A percentile compares a stretch with the other conserved stretches of the same genome.
These are phyloP conservation scores for Scutellaria minor DNA, from an alignment of 257 asterid genomes.

Conservation along the genomic window DNA sequence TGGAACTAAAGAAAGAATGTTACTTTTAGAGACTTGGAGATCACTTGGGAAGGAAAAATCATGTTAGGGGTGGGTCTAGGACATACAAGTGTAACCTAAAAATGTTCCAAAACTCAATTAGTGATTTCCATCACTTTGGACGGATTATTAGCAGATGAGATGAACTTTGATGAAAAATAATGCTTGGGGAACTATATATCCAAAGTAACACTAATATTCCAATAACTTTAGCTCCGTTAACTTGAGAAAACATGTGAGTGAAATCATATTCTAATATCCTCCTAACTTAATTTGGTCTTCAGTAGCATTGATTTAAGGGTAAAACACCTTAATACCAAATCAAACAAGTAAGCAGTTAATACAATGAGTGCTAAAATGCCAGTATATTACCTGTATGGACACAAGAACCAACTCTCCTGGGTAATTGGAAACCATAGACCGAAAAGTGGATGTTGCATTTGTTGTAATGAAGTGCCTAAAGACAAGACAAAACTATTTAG, in stretches of 20 bases:
- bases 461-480: slow-evolving; percentile 76
- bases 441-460: slow-evolving; percentile 86
- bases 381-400: slow-evolving; percentile 73
- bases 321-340: too few relatives aligned
- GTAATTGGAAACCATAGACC: slow-evolving; percentile 76
- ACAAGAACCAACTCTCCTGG: slow-evolving; percentile 82
- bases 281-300: neutral
- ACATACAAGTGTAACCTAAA: slow-evolving; percentile 1
- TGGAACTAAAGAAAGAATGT: neutral
- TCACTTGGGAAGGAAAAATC: neutral
- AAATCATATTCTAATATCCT: too few relatives aligned
- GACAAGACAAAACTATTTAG: slow-evolving; percentile 33
- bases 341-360: slow-evolving; percentile 15
- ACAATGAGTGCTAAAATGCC: slow-evolving; percentile 1
- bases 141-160: too few relatives aligned
- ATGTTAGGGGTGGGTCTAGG: neutral
- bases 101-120: neutral
- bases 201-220: too few relatives aligned
- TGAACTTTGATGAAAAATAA: too few relatives aligned
- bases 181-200: too few relatives aligned
- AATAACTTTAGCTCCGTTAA: too few relatives aligned
- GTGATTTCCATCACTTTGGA: too few relatives aligned
- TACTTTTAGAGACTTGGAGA: neutral
- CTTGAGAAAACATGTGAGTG: too few relatives aligned
- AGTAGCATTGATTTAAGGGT: too few relatives aligned